Base-by-base conservation (phyloP, 1,284 basidiomycete genomes). In the Boletus austroedulis region DNA sequence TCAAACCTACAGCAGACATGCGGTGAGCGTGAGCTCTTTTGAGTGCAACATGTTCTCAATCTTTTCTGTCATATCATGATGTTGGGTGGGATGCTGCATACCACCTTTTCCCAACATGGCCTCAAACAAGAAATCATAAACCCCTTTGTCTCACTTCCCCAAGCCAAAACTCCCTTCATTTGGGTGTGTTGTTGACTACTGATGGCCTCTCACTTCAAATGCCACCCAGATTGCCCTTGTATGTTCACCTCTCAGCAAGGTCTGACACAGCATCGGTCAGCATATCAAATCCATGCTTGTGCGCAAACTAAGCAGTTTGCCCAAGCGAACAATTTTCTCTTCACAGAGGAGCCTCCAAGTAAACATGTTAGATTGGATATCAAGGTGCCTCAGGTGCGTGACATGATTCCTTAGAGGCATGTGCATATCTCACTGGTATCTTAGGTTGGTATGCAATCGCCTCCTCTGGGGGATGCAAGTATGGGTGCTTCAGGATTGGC, bases 121-220 rank as follows among this genome's bases (percentile, higher is more conserved):
- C 41, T 43, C n/a, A 23, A 6, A 43, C 41, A n/a, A 3, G 15
- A 19, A 21, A 19, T 19, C n/a, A n/a, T n/a, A n/a, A n/a, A n/a
- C 14, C 40, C 11, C 10, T 9, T 41, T 9, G 21, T 19, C 40
- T 21, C 40, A n/a, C 41, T 14, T 11, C 23, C 12, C 14, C n/a
- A 5, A 23, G 23, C 41, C 19, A 38, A 19, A 17, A 28, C 26
- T 17, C 7, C 15, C 17, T 15, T 28, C 11, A 26, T 15, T 44
- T 44, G 1, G 4, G 12, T 26, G 12, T 5, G 9, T 15, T 28
- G 15, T 23, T 26, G 23, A 45, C 41, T 32, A 24, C 14, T 45
- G 10, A 55, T 50, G 47, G 14, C 45, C 21, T 50, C 55, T 45
- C 17, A 29, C n/a, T 51, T 56, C 32, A 56, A 21, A 32, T 56